Conservation (phyloP, 192 early-diverging fungal species). For the Podila clonocystis region DNA sequence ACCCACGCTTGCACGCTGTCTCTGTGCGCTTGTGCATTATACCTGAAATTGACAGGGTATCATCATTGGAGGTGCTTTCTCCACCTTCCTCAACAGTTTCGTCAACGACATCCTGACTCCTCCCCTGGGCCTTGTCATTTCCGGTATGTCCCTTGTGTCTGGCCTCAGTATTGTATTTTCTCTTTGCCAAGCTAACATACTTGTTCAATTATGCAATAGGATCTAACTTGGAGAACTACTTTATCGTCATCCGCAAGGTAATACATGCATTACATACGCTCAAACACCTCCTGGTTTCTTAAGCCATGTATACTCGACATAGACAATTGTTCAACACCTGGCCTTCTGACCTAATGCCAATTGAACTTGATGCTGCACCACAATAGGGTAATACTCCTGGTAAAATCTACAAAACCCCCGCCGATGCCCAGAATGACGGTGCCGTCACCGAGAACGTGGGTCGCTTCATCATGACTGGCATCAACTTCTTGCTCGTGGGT, state of each 20-base stretch:
- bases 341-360: no score
- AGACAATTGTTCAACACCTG: no score
- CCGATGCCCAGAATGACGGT: constrained; percentile 49
- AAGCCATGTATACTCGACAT: not conserved
- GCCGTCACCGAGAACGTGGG: constrained; percentile 57
- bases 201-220: constrained; percentile 7
- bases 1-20: not conserved
- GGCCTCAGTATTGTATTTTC: not conserved
- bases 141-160: constrained; percentile 26
- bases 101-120: constrained; percentile 56
- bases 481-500: constrained; percentile 49
- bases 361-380: no score
- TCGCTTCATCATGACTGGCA: constrained; percentile 42
- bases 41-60: constrained; percentile 35
- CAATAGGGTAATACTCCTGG: constrained; percentile 5
- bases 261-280: not conserved
- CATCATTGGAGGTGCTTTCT: constrained; percentile 55
- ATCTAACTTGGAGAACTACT: constrained; percentile 55
- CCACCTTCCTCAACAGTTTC: constrained; percentile 41
- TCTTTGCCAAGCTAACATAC: not conserved
- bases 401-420: constrained; percentile 23
- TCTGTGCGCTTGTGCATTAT: not conserved
- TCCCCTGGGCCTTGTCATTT: constrained; percentile 53
- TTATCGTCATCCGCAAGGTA: constrained; percentile 44
- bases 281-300: not conserved